Percentiles rank a stretch among this genome's conserved stretches.
Conservation (phyloP, 305 asterid species). For the Plantago rigida region DNA sequence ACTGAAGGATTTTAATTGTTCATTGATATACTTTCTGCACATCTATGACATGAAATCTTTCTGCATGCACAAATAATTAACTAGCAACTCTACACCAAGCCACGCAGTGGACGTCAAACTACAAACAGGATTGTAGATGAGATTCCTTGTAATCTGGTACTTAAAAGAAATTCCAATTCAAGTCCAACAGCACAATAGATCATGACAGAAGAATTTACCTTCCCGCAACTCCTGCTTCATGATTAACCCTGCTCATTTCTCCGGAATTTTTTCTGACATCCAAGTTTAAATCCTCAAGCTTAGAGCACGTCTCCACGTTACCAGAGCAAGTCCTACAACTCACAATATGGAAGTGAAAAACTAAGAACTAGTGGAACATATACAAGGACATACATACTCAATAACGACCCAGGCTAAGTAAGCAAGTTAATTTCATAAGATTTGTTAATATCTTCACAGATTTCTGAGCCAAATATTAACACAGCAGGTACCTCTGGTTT, state of each 20-base stretch:
- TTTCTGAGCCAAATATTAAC: not conserved
- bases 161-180: conserved; percentile 7
- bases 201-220: conserved; percentile 42
- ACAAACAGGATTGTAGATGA: too few relatives aligned
- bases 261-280: conserved; percentile 51
- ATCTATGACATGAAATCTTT: too few relatives aligned
- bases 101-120: too few relatives aligned
- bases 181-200: conserved; percentile 13
- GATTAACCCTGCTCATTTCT: conserved; percentile 37
- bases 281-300: conserved; percentile 81
- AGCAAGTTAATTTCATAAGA: not conserved
- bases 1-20: too few relatives aligned
- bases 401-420: conserved; percentile 1
- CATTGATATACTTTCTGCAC: too few relatives aligned
- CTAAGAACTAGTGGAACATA: conserved; percentile 21
- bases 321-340: conserved; percentile 51
- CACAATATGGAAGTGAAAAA: conserved; percentile 28
- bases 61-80: too few relatives aligned
- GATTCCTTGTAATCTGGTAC: too few relatives aligned
- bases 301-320: conserved; percentile 76
- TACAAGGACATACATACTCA: conserved; percentile 1
- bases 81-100: too few relatives aligned
- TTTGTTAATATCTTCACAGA: too few relatives aligned
- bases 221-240: conserved; percentile 38
- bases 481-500: conserved; percentile 37